Conservation (phyloP, 306 rosid genomes). For the Vachellia pachyceras region DNA sequence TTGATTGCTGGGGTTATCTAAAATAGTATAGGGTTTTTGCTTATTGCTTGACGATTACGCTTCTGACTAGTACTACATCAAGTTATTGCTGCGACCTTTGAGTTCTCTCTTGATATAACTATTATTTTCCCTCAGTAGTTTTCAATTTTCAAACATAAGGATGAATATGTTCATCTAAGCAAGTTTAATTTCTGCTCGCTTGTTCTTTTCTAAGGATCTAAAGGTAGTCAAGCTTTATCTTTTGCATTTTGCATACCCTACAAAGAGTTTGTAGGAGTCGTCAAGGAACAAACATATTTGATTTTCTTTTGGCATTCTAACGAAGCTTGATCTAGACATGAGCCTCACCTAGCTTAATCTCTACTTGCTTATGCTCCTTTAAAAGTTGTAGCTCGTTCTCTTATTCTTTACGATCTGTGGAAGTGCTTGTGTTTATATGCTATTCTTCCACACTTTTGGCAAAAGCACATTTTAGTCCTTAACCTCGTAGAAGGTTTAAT, state of each 20-base stretch:
- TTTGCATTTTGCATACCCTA: background rate
- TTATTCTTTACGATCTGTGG: background rate
- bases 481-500: no score
- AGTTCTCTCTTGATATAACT: no score
- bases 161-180: background rate
- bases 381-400: background rate
- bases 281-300: background rate
- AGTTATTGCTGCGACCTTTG: no score
- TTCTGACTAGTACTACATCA: no score
- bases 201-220: background rate
- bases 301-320: constrained; percentile 16
- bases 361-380: background rate
- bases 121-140: background rate
- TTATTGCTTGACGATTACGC: background rate
- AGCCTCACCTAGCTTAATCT: background rate
- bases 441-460: background rate
- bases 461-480: no score
- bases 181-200: background rate
- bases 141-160: background rate
- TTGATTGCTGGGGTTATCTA: background rate
- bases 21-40: background rate
- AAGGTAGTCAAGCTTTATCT: background rate
- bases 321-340: background rate
- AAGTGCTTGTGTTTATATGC: background rate
- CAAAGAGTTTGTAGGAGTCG: background rate